Conservation (phyloP, 352 stramenopile genomes). For the Globisporangium radiosum region DNA sequence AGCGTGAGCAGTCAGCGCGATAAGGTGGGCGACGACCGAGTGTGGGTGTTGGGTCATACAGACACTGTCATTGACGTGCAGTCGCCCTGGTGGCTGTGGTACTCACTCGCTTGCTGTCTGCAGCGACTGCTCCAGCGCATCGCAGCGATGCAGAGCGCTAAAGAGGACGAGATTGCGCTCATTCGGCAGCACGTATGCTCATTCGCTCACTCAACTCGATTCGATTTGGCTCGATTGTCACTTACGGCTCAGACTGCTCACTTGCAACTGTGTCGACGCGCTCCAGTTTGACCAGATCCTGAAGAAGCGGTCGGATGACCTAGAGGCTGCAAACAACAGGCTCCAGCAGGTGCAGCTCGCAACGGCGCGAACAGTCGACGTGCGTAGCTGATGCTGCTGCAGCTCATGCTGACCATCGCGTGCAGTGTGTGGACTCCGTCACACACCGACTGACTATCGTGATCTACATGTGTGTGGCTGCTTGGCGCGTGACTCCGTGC, state of each 20-base stretch:
- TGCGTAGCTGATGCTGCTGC: conserved; percentile 10
- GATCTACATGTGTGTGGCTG: not conserved
- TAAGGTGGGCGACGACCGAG: conserved; percentile 19
- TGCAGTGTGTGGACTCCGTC: not conserved
- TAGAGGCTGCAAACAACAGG: conserved; percentile 24
- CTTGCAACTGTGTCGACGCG: not conserved
- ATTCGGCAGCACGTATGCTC: conserved; percentile 54
- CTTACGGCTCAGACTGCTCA: too few relatives aligned
- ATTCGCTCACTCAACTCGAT: not conserved
- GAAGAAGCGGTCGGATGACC: conserved; percentile 40
- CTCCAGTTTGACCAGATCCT: conserved; percentile 57
- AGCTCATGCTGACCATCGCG: not conserved
- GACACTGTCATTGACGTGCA: not conserved
- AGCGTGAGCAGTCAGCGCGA: conserved; percentile 18
- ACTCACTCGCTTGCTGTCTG: not conserved
- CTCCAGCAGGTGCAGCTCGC: conserved; percentile 30
- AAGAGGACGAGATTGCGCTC: conserved; percentile 65
- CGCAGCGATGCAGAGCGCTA: conserved; percentile 41
- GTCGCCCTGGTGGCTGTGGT: not conserved
- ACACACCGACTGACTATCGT: not conserved
- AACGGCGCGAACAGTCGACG: conserved; percentile 37
- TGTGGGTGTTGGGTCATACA: not conserved
- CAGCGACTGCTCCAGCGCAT: conserved; percentile 46
- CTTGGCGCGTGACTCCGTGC: not conserved
- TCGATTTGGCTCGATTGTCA: not conserved